A percentile compares a stretch with the other conserved stretches of the same genome.
Conservation (phyloP, 805 yeast genomes). For the Sugiyamaella chiloensis region DNA sequence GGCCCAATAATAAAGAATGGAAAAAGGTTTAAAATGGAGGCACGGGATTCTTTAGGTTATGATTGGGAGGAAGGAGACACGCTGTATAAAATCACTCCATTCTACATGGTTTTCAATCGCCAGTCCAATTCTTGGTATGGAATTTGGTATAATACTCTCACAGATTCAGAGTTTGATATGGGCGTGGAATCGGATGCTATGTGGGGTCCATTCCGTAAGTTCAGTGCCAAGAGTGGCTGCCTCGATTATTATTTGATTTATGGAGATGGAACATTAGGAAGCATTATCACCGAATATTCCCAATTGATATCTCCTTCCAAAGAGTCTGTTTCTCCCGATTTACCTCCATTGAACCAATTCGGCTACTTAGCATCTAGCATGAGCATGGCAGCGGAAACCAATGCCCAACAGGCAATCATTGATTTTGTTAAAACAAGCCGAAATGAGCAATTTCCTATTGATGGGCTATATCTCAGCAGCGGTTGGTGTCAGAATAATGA, state of each 20-base stretch:
- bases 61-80: constrained; percentile 20
- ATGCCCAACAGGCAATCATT: constrained; percentile 11
- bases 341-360: constrained; percentile 15
- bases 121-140: constrained; percentile 11
- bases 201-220: constrained; percentile 14
- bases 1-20: constrained; percentile 14
- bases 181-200: constrained; percentile 13
- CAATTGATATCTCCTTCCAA: constrained; percentile 9
- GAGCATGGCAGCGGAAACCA: constrained; percentile 13
- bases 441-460: constrained; percentile 11
- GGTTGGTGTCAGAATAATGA: constrained; percentile 14
- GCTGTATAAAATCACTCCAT: constrained; percentile 13
- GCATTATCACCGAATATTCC: constrained; percentile 4
- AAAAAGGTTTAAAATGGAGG: constrained; percentile 12
- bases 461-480: constrained; percentile 15
- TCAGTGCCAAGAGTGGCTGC: constrained; percentile 12
- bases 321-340: constrained; percentile 2
- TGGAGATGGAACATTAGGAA: constrained; percentile 15
- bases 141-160: constrained; percentile 14
- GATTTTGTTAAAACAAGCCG: constrained; percentile 7
- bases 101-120: constrained; percentile 14
- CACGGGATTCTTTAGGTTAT: constrained; percentile 14
- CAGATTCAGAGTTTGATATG: constrained; percentile 14
- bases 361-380: constrained; percentile 16
- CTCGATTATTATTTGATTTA: constrained; percentile 13